These are phyloP conservation scores for Pichia sp. DNA, from an alignment of 1,139 yeast species.

Conservation along the genomic window DNA sequence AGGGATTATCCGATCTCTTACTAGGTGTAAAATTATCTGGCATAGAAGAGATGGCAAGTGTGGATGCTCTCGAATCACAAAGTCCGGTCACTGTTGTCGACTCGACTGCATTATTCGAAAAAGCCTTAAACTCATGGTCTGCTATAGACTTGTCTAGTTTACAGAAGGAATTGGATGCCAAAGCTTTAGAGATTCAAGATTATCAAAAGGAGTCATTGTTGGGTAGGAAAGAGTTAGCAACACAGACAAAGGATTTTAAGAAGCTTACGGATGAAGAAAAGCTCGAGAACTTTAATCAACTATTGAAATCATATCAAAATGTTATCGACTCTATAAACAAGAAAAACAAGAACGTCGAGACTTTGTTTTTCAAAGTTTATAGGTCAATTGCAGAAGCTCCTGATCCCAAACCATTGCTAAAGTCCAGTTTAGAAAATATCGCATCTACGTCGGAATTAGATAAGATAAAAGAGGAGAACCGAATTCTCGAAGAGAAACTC, in stretches of 20 bases:
- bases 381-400: slow-evolving; percentile 83
- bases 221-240: slow-evolving; percentile 71
- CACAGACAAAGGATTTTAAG: slow-evolving; percentile 77
- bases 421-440: slow-evolving; percentile 68
- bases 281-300: slow-evolving; percentile 56
- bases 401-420: slow-evolving; percentile 81
- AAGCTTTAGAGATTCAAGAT: slow-evolving; percentile 68
- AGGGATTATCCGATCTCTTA: no score
- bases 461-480: slow-evolving; percentile 51
- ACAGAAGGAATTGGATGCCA: slow-evolving; percentile 69
- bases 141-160: slow-evolving; percentile 64
- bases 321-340: slow-evolving; percentile 82
- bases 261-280: slow-evolving; percentile 66
- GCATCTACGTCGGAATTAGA: slow-evolving; percentile 44
- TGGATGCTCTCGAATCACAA: neutral
- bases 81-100: slow-evolving; percentile 11
- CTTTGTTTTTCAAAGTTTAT: slow-evolving; percentile 69
- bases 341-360: slow-evolving; percentile 72
- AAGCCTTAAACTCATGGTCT: slow-evolving; percentile 75
- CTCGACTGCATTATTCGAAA: slow-evolving; percentile 37
- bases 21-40: neutral
- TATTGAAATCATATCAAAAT: slow-evolving; percentile 78
- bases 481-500: slow-evolving; percentile 55
- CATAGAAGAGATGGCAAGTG: neutral
- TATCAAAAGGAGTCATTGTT: slow-evolving; percentile 64